phyloP scores from a whole-genome alignment of 176 grass and related monocot species.

The Avena sativa region DNA sequence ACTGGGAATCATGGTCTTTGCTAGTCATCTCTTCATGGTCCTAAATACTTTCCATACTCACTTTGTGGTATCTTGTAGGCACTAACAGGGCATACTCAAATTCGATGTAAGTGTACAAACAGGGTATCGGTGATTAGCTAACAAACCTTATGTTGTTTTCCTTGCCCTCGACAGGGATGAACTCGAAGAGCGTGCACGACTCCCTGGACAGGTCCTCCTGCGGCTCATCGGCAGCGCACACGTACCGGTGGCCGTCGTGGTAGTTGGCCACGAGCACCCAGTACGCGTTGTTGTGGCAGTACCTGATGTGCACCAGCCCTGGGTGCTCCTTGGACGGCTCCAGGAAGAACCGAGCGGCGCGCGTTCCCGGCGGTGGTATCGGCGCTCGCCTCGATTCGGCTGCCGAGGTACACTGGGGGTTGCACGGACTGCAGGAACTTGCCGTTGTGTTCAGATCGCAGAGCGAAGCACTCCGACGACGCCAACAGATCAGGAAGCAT shows the following conservation, averaged over 20 bases:
- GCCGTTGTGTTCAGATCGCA: background rate
- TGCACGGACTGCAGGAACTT: background rate
- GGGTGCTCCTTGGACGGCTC: background rate
- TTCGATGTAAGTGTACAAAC: too few relatives aligned
- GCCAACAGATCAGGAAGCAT: background rate
- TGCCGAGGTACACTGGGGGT: too few relatives aligned
- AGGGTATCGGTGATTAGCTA: too few relatives aligned
- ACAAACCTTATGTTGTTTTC: too few relatives aligned
- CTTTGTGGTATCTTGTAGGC: too few relatives aligned
- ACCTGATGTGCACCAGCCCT: background rate
- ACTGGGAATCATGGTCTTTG: too few relatives aligned
- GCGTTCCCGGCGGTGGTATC: background rate
- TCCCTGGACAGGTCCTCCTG: background rate
- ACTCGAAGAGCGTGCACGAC: background rate
- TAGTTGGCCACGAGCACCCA: background rate
- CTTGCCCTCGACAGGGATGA: too few relatives aligned
- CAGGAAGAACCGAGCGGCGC: background rate
- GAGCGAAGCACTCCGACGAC: background rate
- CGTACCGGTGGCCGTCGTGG: too few relatives aligned
- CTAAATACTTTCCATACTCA: too few relatives aligned
- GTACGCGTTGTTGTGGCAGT: background rate
- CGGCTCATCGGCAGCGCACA: background rate
- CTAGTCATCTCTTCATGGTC: too few relatives aligned
- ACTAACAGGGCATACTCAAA: too few relatives aligned
- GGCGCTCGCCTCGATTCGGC: background rate